Percentiles rank a stretch among this genome's conserved stretches.
phyloP scores from a whole-genome alignment of 129 eudicot species.

The Artemisia tridentata region DNA sequence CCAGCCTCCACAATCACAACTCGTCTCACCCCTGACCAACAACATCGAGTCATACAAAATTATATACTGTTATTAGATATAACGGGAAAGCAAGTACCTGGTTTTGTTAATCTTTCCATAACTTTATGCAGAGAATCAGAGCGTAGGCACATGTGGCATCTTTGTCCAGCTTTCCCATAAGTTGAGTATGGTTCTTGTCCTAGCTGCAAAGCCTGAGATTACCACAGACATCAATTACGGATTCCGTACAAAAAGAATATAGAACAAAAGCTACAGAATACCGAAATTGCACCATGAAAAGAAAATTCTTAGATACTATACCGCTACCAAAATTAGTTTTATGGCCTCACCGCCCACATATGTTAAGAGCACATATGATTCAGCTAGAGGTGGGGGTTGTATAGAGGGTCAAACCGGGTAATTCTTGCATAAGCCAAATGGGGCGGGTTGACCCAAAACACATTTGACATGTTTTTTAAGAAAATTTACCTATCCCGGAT shows the following conservation, averaged over 20 bases:
- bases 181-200: slow-evolving; percentile 70
- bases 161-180: slow-evolving; percentile 50
- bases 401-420: background rate
- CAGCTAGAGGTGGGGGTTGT: background rate
- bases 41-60: no score
- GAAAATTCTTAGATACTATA: no score
- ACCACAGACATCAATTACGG: background rate
- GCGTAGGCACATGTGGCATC: no score
- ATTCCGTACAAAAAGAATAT: background rate
- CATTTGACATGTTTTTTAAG: background rate
- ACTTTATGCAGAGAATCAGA: no score
- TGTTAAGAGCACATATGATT: no score
- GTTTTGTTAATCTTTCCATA: no score
- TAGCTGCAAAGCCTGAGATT: slow-evolving; percentile 73
- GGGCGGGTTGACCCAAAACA: background rate
- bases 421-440: no score
- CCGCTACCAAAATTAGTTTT: background rate
- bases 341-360: background rate
- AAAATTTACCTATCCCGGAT: background rate
- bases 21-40: no score
- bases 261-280: background rate
- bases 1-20: no score
- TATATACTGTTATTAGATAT: no score
- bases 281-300: no score
- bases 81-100: no score